phyloP scores from a whole-genome alignment of 805 yeast species.

The Blastobotrys terrestris region DNA sequence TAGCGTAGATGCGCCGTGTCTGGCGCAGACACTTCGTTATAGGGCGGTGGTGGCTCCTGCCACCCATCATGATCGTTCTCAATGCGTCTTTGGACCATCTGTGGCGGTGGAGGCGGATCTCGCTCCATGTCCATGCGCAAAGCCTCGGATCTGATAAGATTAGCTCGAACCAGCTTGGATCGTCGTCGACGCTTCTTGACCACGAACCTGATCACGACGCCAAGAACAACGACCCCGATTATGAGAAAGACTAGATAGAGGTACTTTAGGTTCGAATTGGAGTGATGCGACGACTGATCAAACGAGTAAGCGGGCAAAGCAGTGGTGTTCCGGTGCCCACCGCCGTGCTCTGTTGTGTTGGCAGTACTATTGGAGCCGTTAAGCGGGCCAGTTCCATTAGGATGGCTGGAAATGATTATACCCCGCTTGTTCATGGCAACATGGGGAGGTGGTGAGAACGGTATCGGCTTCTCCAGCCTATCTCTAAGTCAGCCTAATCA shows the following conservation, averaged over 20 bases:
- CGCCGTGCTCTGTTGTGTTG: background rate
- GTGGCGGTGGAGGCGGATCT: background rate
- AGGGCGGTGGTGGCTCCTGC: conserved; percentile 8
- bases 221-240: conserved; percentile 16
- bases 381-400: background rate
- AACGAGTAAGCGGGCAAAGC: conserved; percentile 2
- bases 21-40: background rate
- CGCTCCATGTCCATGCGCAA: conserved; percentile 17
- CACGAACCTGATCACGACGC: conserved; percentile 12
- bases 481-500: background rate
- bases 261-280: conserved; percentile 15
- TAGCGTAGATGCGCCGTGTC: background rate
- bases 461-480: no score
- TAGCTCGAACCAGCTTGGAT: conserved; percentile 9
- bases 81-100: background rate
- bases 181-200: conserved; percentile 18
- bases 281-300: background rate
- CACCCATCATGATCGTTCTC: conserved; percentile 1
- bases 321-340: conserved; percentile 3
- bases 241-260: conserved; percentile 20
- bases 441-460: background rate
- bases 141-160: conserved; percentile 17
- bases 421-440: background rate
- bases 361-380: background rate
- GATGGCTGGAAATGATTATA: background rate